phyloP scores from a whole-genome alignment of 2,329 filamentous ascomycete species.

The Aspergillus transmontanensis region DNA sequence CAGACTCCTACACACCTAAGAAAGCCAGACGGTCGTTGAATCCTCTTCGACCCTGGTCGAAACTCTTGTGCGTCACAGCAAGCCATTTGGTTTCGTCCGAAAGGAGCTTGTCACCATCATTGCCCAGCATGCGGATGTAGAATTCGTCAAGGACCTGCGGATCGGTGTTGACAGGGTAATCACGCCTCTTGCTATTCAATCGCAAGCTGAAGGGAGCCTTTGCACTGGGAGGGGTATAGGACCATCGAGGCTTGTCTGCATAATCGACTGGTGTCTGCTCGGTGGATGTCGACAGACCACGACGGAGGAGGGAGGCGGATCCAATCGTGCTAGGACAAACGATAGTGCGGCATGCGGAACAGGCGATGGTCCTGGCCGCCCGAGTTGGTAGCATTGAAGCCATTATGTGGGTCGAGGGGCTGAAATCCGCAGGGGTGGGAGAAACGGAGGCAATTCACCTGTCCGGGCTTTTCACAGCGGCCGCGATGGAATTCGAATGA shows the following conservation, averaged over 20 bases:
- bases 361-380: slow-evolving; percentile 40
- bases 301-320: slow-evolving; percentile 24
- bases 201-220: slow-evolving; percentile 63
- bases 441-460: slow-evolving; percentile 12
- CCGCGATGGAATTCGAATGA: slow-evolving; percentile 20
- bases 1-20: slow-evolving; percentile 62
- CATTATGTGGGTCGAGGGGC: slow-evolving; percentile 38
- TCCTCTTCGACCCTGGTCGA: slow-evolving; percentile 89
- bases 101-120: slow-evolving; percentile 70
- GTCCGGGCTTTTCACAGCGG: slow-evolving; percentile 14
- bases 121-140: slow-evolving; percentile 75
- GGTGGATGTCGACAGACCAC: slow-evolving; percentile 31
- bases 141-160: slow-evolving; percentile 73
- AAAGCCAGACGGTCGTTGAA: slow-evolving; percentile 94
- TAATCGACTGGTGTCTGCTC: slow-evolving; percentile 34
- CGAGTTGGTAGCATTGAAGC: slow-evolving; percentile 51
- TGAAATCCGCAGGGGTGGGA: slow-evolving; percentile 20
- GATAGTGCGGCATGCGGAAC: slow-evolving; percentile 33
- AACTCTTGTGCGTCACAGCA: slow-evolving; percentile 96
- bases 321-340: slow-evolving; percentile 18
- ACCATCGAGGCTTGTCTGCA: slow-evolving; percentile 63
- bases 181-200: slow-evolving; percentile 34
- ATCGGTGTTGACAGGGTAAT: slow-evolving; percentile 72
- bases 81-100: slow-evolving; percentile 95
- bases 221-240: slow-evolving; percentile 68